Conservation (phyloP, 352 stramenopile genomes). For the Halophytophthora batemanensis region DNA sequence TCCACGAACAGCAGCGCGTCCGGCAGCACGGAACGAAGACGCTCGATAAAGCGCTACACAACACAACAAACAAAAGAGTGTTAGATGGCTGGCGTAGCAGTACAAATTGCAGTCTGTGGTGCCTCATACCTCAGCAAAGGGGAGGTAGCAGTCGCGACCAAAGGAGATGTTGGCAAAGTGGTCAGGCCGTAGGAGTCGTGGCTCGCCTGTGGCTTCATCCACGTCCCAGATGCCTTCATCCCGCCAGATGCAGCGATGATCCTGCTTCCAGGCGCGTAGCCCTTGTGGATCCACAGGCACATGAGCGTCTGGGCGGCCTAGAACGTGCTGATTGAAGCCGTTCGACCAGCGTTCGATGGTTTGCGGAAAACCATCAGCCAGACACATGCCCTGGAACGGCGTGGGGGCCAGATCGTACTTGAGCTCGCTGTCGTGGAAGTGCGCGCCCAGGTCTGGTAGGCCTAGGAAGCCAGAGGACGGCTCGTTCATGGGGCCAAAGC, state of each 20-base stretch:
- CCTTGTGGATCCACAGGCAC: conserved; percentile 55
- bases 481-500: conserved; percentile 93
- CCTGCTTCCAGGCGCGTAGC: conserved; percentile 65
- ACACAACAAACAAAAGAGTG: conserved; percentile 2
- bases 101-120: background rate
- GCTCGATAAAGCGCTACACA: conserved; percentile 45
- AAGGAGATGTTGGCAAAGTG: conserved; percentile 78
- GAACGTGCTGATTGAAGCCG: conserved; percentile 70
- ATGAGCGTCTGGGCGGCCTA: conserved; percentile 40
- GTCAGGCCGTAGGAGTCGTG: conserved; percentile 49
- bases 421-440: conserved; percentile 58
- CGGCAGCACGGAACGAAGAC: conserved; percentile 58
- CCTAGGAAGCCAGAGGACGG: conserved; percentile 77
- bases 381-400: conserved; percentile 78
- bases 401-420: conserved; percentile 76
- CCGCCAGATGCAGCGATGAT: conserved; percentile 70
- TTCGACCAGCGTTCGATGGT: conserved; percentile 71
- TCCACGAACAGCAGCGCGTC: conserved; percentile 77
- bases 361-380: conserved; percentile 63
- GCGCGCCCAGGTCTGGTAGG: conserved; percentile 45
- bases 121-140: conserved; percentile 60
- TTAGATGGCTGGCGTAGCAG: too few species aligned
- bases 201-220: conserved; percentile 29
- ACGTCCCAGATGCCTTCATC: conserved; percentile 81
- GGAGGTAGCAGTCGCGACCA: conserved; percentile 77